Evolutionary conservation across 2,329 filamentous ascomycete genomes (phyloP), one percentile per base, ranked within the genome.

Genomic region (Dothiorella sarmentorum): DNA sequence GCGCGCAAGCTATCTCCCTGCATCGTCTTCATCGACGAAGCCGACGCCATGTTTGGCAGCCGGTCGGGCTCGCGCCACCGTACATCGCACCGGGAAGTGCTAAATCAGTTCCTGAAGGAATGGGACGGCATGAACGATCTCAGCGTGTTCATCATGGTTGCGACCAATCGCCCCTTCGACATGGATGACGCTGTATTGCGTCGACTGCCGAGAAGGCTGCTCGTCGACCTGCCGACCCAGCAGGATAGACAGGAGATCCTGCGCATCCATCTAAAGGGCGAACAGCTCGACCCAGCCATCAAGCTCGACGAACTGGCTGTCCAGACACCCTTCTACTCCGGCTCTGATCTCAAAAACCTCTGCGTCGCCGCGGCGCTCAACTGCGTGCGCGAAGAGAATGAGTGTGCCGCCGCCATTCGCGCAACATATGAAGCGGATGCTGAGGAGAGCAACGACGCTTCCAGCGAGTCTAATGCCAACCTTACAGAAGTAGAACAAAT

Each of bases 21-120:
- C 68, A 87, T 99, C 15, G 90, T 99, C 52, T 97, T 99, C 76
- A 91, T 99, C 62, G 94, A 99, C 68, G 94, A 99, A 75, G 94
- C 92, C 20, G 94, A 99, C 71, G 89, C 93, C 7, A 86, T 99
- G 47, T 88, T 99, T 58, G 90, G 90, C 24, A 87, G 89, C 15
- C 85, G 94, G 57, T 82, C 85, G 63, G 83, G 83, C 37, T 80
- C 82, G 22, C 81, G 82, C 60, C 86, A 85, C 65, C 82, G 89
- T 27, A 84, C 84, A 5, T 86, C 84, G 1, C 90, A 95, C 65
- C 85, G 92, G 51, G 93, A 97, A 71, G 87, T 94, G 57, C 92
- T 97, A 72, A 99, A 97, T 69, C 93, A 99, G 74, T 97, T 97
- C 72, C 78, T 99, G 51, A 88, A 91, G 56, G 93, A 97, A 72